Evolutionary conservation across 148 eudicot genomes (phyloP).

Genomic region (Dianthus caryophyllus): DNA sequence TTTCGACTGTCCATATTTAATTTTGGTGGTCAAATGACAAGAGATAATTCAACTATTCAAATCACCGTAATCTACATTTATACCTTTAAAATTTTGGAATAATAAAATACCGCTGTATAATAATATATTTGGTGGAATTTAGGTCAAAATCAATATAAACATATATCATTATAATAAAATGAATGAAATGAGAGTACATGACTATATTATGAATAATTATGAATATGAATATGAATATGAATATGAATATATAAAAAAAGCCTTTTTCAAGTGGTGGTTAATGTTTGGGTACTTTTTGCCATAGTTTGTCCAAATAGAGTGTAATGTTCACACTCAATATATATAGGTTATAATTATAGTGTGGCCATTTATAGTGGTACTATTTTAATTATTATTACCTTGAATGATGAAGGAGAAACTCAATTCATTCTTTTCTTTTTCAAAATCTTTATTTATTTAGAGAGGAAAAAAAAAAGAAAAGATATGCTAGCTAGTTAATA

Average conservation of each 20-base stretch:
- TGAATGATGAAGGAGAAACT: constrained; percentile 7
- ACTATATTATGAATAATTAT: background rate
- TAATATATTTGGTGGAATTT: too few relatives aligned
- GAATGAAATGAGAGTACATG: too few relatives aligned
- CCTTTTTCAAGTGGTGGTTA: background rate
- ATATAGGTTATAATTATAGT: constrained; percentile 9
- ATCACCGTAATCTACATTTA: too few relatives aligned
- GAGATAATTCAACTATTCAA: too few relatives aligned
- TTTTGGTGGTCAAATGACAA: too few relatives aligned
- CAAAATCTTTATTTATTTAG: background rate
- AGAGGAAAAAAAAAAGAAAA: too few relatives aligned
- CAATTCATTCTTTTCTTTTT: background rate
- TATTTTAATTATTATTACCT: constrained; percentile 4
- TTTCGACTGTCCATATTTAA: too few relatives aligned
- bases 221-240: background rate
- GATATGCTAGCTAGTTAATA: too few relatives aligned
- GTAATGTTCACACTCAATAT: constrained; percentile 18
- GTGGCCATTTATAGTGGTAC: constrained; percentile 11
- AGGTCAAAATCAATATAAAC: too few relatives aligned
- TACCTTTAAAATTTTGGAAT: too few relatives aligned
- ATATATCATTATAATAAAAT: too few relatives aligned
- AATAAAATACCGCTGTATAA: too few relatives aligned
- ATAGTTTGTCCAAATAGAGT: constrained; percentile 17
- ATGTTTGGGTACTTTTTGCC: background rate
- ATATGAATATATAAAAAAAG: background rate